Evolutionary conservation across 1,284 basidiomycete genomes (phyloP).

Genomic region (Leccinum subrobustum): DNA sequence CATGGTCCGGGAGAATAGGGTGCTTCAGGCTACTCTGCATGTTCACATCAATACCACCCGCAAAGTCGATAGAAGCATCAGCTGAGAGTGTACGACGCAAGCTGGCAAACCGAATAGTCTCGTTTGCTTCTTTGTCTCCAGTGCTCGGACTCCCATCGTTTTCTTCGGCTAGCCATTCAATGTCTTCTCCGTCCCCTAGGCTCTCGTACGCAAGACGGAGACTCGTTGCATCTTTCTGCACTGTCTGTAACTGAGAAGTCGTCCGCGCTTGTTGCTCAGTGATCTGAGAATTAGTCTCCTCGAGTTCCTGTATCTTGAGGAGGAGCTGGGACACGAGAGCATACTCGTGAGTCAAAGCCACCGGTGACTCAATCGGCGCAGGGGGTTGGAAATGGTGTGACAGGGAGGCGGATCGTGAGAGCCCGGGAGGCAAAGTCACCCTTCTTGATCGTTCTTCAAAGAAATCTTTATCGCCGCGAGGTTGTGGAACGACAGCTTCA

Average conservation of each 20-base stretch:
- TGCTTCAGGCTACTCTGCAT: constrained; percentile 38
- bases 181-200: constrained; percentile 54
- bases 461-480: constrained; percentile 1
- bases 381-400: constrained; percentile 23
- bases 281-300: constrained; percentile 72
- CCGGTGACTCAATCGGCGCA: constrained; percentile 14
- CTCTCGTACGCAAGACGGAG: constrained; percentile 73
- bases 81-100: constrained; percentile 40
- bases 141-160: constrained; percentile 33
- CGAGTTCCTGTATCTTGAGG: constrained; percentile 76
- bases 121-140: constrained; percentile 25
- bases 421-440: constrained; percentile 13
- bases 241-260: constrained; percentile 57
- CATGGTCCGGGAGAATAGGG: constrained; percentile 16
- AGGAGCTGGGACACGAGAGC: constrained; percentile 70
- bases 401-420: constrained; percentile 29
- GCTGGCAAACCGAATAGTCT: constrained; percentile 46
- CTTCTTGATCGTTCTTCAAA: constrained; percentile 23
- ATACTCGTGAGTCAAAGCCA: constrained; percentile 39
- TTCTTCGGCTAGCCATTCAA: constrained; percentile 36
- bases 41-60: constrained; percentile 30
- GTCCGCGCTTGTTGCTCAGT: constrained; percentile 65
- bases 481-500: constrained; percentile 22
- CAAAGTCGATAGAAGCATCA: constrained; percentile 29
- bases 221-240: constrained; percentile 67